Percentiles rank a stretch among this genome's conserved stretches.
phyloP scores from a whole-genome alignment of 805 yeast genomes.

The Starmerella davenportii region DNA sequence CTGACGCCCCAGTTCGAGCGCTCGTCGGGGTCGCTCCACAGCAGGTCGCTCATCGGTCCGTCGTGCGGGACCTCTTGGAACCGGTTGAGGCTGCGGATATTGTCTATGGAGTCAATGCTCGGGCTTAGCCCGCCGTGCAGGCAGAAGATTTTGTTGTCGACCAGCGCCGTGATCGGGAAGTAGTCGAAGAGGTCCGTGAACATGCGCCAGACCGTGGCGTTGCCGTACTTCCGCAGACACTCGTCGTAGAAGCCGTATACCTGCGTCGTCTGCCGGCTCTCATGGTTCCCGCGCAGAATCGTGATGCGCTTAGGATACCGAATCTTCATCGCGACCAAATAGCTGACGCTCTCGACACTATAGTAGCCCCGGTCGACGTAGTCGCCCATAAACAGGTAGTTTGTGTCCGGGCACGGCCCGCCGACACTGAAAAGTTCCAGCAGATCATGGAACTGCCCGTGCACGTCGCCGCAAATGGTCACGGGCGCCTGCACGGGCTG shows the following conservation, averaged over 20 bases:
- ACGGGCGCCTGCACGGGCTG: constrained; percentile 93
- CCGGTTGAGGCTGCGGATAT: constrained; percentile 80
- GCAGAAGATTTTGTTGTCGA: constrained; percentile 83
- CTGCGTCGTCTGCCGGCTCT: constrained; percentile 89
- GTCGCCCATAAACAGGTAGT: constrained; percentile 74
- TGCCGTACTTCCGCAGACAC: constrained; percentile 84
- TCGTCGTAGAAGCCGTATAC: constrained; percentile 95
- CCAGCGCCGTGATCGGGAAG: constrained; percentile 89
- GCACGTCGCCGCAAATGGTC: constrained; percentile 93
- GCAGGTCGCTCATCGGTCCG: constrained; percentile 92
- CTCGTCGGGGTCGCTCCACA: constrained; percentile 96
- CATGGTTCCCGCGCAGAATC: constrained; percentile 87
- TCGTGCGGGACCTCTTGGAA: constrained; percentile 96
- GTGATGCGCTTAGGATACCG: constrained; percentile 87
- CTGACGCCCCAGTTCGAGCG: constrained; percentile 97
- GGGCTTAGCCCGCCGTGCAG: constrained; percentile 95
- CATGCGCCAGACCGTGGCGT: constrained; percentile 84
- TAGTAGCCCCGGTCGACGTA: constrained; percentile 83
- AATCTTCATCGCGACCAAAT: constrained; percentile 83
- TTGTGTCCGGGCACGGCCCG: constrained; percentile 87
- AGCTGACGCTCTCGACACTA: constrained; percentile 84
- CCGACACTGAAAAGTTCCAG: constrained; percentile 91
- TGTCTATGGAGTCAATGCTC: constrained; percentile 88
- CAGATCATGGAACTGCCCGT: constrained; percentile 90
- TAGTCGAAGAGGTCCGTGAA: constrained; percentile 87